Evolutionary conservation across 305 asterid species (phyloP), one percentile per base, ranked within the genome.

Genomic region (Solanum aculeatissimum): DNA sequence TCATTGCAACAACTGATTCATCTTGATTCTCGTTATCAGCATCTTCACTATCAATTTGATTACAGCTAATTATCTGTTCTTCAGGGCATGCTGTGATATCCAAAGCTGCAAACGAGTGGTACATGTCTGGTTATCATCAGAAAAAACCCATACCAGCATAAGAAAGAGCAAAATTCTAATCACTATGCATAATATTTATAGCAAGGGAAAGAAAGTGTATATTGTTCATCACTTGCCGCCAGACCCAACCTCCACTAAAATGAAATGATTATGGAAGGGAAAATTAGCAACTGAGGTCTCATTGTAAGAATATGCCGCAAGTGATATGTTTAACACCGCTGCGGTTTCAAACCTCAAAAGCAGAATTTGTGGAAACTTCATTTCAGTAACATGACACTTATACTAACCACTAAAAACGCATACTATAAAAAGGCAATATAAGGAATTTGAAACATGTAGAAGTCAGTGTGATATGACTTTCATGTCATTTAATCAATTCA

Each of bases 51-150:
- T 93, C 98, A 7, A 91, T 94, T 85, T 83, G 91, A 78, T 92
- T 92, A 83, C 94, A 90, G 80, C 91, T 93, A 70, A 95, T 84
- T 83, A 90, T 89, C 89, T 95, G 98, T 89, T 92, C 99, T 90
- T 94, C 98, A 25, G 94, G 95, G 87, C 92, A 86, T 69, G 86
- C 87, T 85, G 92, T 89, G 90, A 97, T 91, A 85, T 95, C 98
- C 97, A 96, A 92, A 94, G 97, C 98, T 96, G 99, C 92, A 96
- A 96, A 93, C 90, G 99, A 92, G 96, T 95, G 94, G 97, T 87
- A 95, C 89, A 94, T 88, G 95, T 94, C 98, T 95, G 98, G 70
- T 90, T 87, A 89, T 87, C 77, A 86, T 83, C 88, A 88, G 84
- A 69, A 86, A 86, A 69, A 83, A 74, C 85, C 86, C 91, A 71